Conservation (phyloP, 2,329 filamentous ascomycete genomes). For the Venturia pyrina region DNA sequence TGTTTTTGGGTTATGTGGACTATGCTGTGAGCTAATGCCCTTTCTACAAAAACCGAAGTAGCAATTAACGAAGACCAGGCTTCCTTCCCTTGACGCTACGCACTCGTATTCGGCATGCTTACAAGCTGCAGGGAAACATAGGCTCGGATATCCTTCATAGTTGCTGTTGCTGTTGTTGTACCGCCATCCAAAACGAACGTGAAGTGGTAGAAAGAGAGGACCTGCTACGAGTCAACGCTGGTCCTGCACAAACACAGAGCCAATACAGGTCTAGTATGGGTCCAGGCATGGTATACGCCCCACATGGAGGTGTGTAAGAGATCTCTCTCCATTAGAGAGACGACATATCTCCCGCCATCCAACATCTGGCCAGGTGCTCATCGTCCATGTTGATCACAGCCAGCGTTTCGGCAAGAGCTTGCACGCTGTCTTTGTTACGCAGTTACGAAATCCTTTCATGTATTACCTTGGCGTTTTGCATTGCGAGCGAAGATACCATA, state of each 20-base stretch:
- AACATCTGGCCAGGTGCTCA: not conserved
- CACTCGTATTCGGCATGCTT: slow-evolving; percentile 31
- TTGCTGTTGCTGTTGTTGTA: slow-evolving; percentile 33
- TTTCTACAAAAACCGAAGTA: not conserved
- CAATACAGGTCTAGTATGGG: slow-evolving; percentile 1
- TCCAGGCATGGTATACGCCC: slow-evolving; percentile 10
- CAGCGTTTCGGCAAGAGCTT: not conserved
- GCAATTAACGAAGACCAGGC: slow-evolving; percentile 13
- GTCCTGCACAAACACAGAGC: slow-evolving; percentile 17
- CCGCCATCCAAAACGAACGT: slow-evolving; percentile 34
- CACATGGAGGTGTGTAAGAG: not conserved
- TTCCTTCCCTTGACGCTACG: slow-evolving; percentile 29
- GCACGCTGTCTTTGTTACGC: not conserved
- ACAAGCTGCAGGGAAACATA: slow-evolving; percentile 32
- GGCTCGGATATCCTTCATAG: slow-evolving; percentile 25
- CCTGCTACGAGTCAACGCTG: slow-evolving; percentile 25
- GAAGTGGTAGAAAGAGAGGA: slow-evolving; percentile 37
- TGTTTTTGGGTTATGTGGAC: slow-evolving; percentile 21
- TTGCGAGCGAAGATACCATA: not conserved
- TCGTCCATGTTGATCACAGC: too few relatives aligned
- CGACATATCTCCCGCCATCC: not conserved
- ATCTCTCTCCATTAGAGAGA: not conserved
- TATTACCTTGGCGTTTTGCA: not conserved
- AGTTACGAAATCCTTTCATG: not conserved
- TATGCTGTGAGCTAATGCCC: slow-evolving; percentile 21